phyloP scores from a whole-genome alignment of 345 rosid genomes.

The Acer negundo region DNA sequence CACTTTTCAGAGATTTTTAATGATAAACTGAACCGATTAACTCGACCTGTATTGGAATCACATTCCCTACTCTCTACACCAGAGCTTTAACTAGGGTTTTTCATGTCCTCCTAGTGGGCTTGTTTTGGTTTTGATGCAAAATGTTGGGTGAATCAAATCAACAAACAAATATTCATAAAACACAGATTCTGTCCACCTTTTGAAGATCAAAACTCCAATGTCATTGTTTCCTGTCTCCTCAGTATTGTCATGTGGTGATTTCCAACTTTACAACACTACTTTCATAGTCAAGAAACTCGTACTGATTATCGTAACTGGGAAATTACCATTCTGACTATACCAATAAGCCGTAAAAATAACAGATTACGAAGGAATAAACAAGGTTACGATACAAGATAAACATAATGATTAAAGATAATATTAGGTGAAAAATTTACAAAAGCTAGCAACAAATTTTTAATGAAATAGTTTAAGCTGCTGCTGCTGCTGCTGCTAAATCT shows the following conservation, averaged over 20 bases:
- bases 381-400: neutral
- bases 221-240: neutral
- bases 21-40: no score
- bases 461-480: slow-evolving; percentile 11
- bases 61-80: no score
- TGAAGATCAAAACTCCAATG: slow-evolving; percentile 9
- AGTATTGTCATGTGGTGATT: neutral
- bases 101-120: no score
- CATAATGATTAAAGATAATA: neutral
- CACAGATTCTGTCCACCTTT: neutral
- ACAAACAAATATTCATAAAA: neutral
- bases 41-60: no score
- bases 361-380: neutral
- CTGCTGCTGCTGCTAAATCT: slow-evolving; percentile 5
- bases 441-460: slow-evolving; percentile 1
- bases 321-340: no score
- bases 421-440: slow-evolving; percentile 1
- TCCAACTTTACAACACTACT: neutral
- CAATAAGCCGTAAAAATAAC: neutral
- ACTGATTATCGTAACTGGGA: neutral
- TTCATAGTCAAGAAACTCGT: no score
- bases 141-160: neutral
- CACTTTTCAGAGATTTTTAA: no score
- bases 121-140: neutral
- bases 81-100: no score